These are phyloP conservation scores for Dryadomyces quercus-mongolicae DNA, from an alignment of 2,329 filamentous ascomycete species.

Conservation along the genomic window DNA sequence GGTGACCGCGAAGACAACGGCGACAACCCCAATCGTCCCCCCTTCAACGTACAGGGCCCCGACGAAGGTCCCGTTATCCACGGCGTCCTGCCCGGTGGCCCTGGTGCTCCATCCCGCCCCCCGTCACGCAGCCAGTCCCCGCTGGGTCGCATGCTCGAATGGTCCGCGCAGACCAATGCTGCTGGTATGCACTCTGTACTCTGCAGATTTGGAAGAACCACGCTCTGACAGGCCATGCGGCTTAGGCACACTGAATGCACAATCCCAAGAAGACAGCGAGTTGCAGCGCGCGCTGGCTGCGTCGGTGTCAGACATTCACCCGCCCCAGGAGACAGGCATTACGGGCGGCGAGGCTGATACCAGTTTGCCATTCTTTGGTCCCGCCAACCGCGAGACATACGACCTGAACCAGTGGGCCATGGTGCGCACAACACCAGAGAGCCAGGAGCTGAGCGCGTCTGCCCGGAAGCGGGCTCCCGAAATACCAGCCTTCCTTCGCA, in stretches of 20 bases:
- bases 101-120: constrained; percentile 45
- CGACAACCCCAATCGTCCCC: constrained; percentile 18
- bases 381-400: constrained; percentile 44
- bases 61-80: constrained; percentile 31
- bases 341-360: constrained; percentile 22
- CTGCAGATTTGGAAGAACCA: too few relatives aligned
- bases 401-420: constrained; percentile 46
- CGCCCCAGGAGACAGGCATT: constrained; percentile 39
- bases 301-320: constrained; percentile 37
- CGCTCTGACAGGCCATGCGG: neutral
- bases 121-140: constrained; percentile 50
- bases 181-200: neutral
- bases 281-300: constrained; percentile 43
- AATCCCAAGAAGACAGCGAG: constrained; percentile 39
- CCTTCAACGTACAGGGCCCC: constrained; percentile 44
- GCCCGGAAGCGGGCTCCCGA: constrained; percentile 28
- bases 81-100: constrained; percentile 29
- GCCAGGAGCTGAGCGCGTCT: constrained; percentile 28
- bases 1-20: constrained; percentile 36
- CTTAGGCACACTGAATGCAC: constrained; percentile 16
- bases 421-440: constrained; percentile 28
- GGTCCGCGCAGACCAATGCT: constrained; percentile 24
- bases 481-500: constrained; percentile 41
- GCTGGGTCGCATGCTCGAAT: constrained; percentile 37
- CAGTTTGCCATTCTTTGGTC: constrained; percentile 41